Evolutionary conservation across 805 yeast genomes (phyloP).

Genomic region (Vanderwaltozyma tropicalis): DNA sequence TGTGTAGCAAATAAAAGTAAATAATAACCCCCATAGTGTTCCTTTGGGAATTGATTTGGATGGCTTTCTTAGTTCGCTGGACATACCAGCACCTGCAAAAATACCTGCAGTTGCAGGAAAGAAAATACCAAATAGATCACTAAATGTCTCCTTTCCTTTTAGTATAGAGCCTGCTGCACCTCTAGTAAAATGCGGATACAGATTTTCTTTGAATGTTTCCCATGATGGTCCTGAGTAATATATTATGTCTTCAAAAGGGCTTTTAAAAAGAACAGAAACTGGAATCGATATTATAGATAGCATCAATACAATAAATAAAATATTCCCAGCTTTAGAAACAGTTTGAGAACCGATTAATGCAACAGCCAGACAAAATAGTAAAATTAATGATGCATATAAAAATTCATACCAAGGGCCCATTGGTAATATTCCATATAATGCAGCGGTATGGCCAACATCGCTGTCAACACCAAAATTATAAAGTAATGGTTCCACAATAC

Average conservation of each 20-base stretch:
- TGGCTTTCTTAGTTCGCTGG: conserved; percentile 82
- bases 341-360: conserved; percentile 72
- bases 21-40: conserved; percentile 71
- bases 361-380: conserved; percentile 61
- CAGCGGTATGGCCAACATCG: conserved; percentile 37
- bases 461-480: conserved; percentile 55
- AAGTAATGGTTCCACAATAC: conserved; percentile 83
- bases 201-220: conserved; percentile 52
- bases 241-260: conserved; percentile 45
- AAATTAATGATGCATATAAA: conserved; percentile 56
- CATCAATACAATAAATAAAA: conserved; percentile 56
- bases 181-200: conserved; percentile 70
- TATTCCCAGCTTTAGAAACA: conserved; percentile 74
- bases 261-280: conserved; percentile 53
- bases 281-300: conserved; percentile 76
- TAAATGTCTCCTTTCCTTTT: conserved; percentile 57
- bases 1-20: conserved; percentile 69
- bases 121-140: conserved; percentile 83
- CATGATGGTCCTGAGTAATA: conserved; percentile 66
- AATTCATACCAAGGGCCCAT: conserved; percentile 60
- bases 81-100: conserved; percentile 98
- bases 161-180: conserved; percentile 88
- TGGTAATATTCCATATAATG: conserved; percentile 48
- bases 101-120: conserved; percentile 99
- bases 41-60: conserved; percentile 87